phyloP scores from a whole-genome alignment of 352 stramenopile species.

The Pilasporangium apinafurcum region DNA sequence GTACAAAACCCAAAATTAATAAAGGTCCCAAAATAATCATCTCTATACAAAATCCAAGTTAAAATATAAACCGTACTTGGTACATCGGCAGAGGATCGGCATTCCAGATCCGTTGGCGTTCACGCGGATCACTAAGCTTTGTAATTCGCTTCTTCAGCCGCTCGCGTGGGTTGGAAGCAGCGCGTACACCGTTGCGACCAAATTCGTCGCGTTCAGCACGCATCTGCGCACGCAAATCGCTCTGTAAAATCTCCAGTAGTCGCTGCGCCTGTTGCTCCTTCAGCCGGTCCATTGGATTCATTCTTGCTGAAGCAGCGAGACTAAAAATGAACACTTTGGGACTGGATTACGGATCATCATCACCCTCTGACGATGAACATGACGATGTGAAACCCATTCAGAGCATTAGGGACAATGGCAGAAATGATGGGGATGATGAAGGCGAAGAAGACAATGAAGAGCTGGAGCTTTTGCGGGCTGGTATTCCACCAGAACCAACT shows the following conservation, averaged over 20 bases:
- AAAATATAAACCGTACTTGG: constrained; percentile 17
- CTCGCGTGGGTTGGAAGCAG: constrained; percentile 21
- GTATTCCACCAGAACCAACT: constrained; percentile 29
- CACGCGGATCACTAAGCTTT: constrained; percentile 31
- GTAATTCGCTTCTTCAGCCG: constrained; percentile 36
- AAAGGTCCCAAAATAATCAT: too few relatives aligned
- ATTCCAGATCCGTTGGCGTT: constrained; percentile 51
- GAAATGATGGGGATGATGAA: not conserved
- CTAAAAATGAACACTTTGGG: constrained; percentile 29
- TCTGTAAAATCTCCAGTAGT: constrained; percentile 50
- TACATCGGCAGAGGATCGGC: constrained; percentile 25
- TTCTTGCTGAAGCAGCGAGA: not conserved
- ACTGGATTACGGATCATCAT: constrained; percentile 25
- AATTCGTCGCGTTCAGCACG: constrained; percentile 42
- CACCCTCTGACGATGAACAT: constrained; percentile 21
- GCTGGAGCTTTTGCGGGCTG: constrained; percentile 20
- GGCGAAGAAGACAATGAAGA: constrained; percentile 13
- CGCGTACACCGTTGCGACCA: constrained; percentile 4
- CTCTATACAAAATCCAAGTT: not conserved
- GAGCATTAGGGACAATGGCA: too few relatives aligned
- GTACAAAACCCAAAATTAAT: too few relatives aligned
- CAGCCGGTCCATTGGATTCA: constrained; percentile 57
- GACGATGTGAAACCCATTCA: too few relatives aligned
- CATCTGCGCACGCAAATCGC: constrained; percentile 51
- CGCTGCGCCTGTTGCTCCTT: constrained; percentile 52